These are phyloP conservation scores for Talaromyces sp. DNA, from an alignment of 2,329 filamentous ascomycete species.

Conservation along the genomic window DNA sequence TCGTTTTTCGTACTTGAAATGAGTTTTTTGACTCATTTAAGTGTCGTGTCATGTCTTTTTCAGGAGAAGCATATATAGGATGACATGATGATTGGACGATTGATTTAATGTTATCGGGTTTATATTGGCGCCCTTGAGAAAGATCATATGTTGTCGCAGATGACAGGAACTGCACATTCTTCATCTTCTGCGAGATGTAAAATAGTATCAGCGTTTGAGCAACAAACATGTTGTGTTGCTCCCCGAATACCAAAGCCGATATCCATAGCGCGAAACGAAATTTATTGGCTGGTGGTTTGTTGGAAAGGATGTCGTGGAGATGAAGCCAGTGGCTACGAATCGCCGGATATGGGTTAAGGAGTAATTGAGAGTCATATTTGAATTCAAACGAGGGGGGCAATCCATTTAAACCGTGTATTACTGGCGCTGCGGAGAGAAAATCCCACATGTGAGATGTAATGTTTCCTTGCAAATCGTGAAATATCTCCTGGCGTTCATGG, in stretches of 20 bases:
- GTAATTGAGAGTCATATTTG: conserved; percentile 3
- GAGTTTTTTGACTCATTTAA: neutral
- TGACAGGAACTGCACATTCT: neutral
- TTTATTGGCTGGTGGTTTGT: neutral
- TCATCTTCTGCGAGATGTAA: neutral
- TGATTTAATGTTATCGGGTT: neutral
- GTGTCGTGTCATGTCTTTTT: neutral
- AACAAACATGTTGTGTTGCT: neutral
- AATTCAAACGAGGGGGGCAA: neutral
- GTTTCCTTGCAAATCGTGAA: neutral
- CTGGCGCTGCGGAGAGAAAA: neutral
- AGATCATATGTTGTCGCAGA: neutral
- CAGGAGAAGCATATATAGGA: neutral
- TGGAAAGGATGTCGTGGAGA: neutral
- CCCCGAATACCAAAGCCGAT: neutral
- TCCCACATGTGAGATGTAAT: neutral
- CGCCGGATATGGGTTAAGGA: neutral
- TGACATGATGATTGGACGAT: neutral
- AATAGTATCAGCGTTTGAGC: neutral
- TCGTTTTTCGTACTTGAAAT: neutral
- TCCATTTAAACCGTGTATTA: neutral
- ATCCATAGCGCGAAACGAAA: neutral
- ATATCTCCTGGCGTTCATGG: neutral
- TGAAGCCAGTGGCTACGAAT: conserved; percentile 2
- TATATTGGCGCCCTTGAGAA: neutral